A percentile compares a stretch with the other conserved stretches of the same genome.
Evolutionary conservation across 129 eudicot genomes (phyloP).

Genomic region (Chrysanthemum makinoi): DNA sequence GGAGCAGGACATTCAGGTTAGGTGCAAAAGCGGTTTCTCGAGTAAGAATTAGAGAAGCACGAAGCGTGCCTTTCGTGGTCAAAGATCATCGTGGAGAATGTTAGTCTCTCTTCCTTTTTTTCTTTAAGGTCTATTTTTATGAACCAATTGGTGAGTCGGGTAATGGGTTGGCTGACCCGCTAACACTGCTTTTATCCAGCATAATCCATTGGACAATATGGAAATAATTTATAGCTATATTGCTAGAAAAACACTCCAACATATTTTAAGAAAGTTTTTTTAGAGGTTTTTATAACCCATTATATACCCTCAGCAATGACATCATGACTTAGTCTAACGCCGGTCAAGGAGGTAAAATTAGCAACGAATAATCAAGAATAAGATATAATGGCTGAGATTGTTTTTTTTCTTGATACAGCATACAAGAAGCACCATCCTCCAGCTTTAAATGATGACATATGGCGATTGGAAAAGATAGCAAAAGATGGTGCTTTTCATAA

Average conservation of each 20-base stretch:
- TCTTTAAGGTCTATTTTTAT: background rate
- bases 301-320: too few species aligned
- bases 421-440: constrained; percentile 80
- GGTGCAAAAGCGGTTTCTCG: constrained; percentile 46
- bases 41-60: constrained; percentile 57
- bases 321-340: too few species aligned
- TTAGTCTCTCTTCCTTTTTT: constrained; percentile 34
- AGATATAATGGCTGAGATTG: constrained; percentile 12
- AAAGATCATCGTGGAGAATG: constrained; percentile 96
- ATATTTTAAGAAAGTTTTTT: too few species aligned
- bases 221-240: too few species aligned
- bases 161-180: background rate
- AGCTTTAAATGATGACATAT: constrained; percentile 55
- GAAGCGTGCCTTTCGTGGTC: constrained; percentile 61
- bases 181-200: too few species aligned
- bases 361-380: background rate
- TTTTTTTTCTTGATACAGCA: constrained; percentile 41
- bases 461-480: constrained; percentile 79
- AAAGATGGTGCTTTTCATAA: constrained; percentile 66
- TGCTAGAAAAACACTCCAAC: too few species aligned
- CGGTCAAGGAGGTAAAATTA: too few species aligned
- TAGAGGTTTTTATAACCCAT: too few species aligned
- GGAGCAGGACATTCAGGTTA: constrained; percentile 65
- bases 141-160: background rate
- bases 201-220: too few species aligned